Evolutionary conservation across 768 basidiomycete species (phyloP).

Genomic region (Dacryopinax primogenitus): DNA sequence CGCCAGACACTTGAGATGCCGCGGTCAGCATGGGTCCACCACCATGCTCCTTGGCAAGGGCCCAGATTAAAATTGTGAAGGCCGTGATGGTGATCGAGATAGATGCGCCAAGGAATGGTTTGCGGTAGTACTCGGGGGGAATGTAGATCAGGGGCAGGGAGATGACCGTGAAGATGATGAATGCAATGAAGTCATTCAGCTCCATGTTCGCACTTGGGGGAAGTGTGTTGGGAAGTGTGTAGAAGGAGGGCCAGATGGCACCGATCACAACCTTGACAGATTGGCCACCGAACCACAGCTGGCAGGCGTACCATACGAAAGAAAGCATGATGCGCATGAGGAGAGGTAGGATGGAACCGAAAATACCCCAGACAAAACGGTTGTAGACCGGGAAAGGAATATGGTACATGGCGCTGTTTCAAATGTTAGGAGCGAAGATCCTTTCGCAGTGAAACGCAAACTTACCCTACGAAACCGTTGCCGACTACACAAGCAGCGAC

Average conservation of each 20-base stretch:
- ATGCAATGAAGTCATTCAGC: conserved; percentile 21
- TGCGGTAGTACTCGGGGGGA: conserved; percentile 21
- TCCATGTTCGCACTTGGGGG: conserved; percentile 19
- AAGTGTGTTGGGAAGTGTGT: conserved; percentile 22
- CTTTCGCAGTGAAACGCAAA: not conserved
- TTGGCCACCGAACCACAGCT: conserved; percentile 20
- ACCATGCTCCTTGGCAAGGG: conserved; percentile 17
- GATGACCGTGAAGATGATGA: conserved; percentile 20
- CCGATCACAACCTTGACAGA: conserved; percentile 20
- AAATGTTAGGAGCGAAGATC: not conserved
- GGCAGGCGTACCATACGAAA: conserved; percentile 16
- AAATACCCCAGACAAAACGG: conserved; percentile 20
- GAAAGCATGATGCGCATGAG: conserved; percentile 13
- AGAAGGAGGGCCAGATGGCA: conserved; percentile 16
- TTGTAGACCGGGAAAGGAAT: conserved; percentile 25
- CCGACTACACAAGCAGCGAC: conserved; percentile 17
- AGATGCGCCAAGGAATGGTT: conserved; percentile 19
- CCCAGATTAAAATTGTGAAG: conserved; percentile 18
- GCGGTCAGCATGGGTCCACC: conserved; percentile 21
- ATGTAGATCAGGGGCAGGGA: conserved; percentile 19
- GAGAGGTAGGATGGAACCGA: conserved; percentile 16
- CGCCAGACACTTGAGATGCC: conserved; percentile 14
- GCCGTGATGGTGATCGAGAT: conserved; percentile 17
- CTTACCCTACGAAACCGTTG: conserved; percentile 19
- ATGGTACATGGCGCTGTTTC: conserved; percentile 20